Evolutionary conservation across 176 grass and related monocot species (phyloP).

Genomic region (Lolium rigidum): DNA sequence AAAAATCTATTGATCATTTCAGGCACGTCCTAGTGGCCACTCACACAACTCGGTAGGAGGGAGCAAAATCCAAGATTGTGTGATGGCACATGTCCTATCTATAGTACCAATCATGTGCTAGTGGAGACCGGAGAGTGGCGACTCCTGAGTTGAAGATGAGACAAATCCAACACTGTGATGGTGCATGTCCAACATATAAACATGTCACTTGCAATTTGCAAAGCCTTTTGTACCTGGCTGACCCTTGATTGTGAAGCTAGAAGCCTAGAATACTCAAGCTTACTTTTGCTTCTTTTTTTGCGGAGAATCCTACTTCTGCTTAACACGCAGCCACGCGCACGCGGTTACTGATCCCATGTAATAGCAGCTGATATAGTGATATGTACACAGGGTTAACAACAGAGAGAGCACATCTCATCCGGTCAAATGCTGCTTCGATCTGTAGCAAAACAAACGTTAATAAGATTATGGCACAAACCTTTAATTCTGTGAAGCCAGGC

Average conservation of each 20-base stretch:
- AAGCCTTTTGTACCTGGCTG: background rate
- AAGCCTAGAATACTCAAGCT: background rate
- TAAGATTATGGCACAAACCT: background rate
- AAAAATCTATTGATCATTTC: background rate
- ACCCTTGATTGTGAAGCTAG: background rate
- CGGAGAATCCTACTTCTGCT: too few species aligned
- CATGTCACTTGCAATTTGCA: background rate
- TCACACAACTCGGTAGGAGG: background rate
- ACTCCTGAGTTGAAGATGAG: background rate
- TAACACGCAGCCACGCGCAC: too few species aligned
- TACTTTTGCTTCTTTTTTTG: background rate
- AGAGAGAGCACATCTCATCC: background rate
- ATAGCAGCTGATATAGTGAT: too few species aligned
- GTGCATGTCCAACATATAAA: background rate
- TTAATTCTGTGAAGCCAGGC: background rate
- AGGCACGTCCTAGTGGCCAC: background rate
- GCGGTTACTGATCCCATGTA: too few species aligned
- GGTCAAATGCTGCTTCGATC: background rate
- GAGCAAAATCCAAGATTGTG: background rate
- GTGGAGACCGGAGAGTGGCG: background rate
- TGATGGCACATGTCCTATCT: background rate
- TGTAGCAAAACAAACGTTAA: background rate
- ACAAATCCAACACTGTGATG: conserved; percentile 26
- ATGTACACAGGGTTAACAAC: too few species aligned
- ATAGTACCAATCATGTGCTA: background rate